Percentiles rank a stretch among this genome's conserved stretches.
Conservation (phyloP, 2,329 filamentous ascomycete genomes). For the Leptosphaerulina australis region DNA sequence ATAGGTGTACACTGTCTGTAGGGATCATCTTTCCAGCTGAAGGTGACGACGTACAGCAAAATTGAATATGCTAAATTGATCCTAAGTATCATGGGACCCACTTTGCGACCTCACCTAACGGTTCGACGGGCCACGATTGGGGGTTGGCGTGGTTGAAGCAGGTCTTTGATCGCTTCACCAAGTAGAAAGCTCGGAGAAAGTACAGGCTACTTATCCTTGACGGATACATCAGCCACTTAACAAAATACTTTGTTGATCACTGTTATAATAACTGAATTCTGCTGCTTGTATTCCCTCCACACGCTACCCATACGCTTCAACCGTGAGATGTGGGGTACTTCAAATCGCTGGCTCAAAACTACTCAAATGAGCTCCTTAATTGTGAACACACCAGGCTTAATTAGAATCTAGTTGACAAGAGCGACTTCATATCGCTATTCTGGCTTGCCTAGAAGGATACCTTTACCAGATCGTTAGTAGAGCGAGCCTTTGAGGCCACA, state of each 20-base stretch:
- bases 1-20: slow-evolving; percentile 13
- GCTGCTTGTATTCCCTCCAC: not conserved
- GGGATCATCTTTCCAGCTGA: slow-evolving; percentile 17
- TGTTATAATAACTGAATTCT: slow-evolving; percentile 22
- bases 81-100: not conserved
- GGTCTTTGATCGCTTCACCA: slow-evolving; percentile 20
- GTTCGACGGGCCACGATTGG: not conserved
- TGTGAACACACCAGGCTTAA: not conserved
- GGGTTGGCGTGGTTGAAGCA: not conserved
- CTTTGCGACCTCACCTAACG: slow-evolving; percentile 3
- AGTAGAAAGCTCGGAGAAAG: slow-evolving; percentile 12
- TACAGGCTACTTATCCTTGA: slow-evolving; percentile 23
- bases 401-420: not conserved
- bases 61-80: slow-evolving; percentile 11
- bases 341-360: not conserved
- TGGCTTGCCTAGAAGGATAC: not conserved
- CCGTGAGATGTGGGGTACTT: not conserved
- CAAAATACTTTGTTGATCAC: slow-evolving; percentile 20
- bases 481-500: not conserved
- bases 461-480: not conserved
- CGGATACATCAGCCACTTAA: slow-evolving; percentile 21
- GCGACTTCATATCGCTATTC: too few relatives aligned
- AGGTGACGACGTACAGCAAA: slow-evolving; percentile 2
- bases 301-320: too few relatives aligned
- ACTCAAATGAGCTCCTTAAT: not conserved